Conservation (phyloP, 1,139 yeast genomes). For the Blastobotrys capitulatus region DNA sequence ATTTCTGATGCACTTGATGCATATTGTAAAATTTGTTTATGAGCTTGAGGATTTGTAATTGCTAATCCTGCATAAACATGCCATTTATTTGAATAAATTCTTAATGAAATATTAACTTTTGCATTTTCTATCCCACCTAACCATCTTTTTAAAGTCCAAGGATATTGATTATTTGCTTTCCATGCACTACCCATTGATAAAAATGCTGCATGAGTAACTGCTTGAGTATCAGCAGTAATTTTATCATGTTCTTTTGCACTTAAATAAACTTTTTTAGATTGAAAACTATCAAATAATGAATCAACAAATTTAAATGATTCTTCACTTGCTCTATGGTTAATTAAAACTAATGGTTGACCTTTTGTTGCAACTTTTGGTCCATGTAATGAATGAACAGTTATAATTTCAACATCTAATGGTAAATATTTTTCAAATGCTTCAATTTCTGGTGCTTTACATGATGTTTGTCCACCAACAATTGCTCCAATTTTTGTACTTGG, state of each 20-base stretch:
- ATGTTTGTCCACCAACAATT: slow-evolving; percentile 96
- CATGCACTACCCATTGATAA: slow-evolving; percentile 97
- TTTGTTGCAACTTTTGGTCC: slow-evolving; percentile 87
- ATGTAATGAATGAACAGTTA: slow-evolving; percentile 86
- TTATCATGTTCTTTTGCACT: slow-evolving; percentile 84
- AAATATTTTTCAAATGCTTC: slow-evolving; percentile 70
- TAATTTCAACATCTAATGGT: slow-evolving; percentile 75
- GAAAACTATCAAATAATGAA: slow-evolving; percentile 59
- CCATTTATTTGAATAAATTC: slow-evolving; percentile 93
- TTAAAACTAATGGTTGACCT: slow-evolving; percentile 89
- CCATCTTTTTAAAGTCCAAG: slow-evolving; percentile 89
- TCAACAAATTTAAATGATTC: slow-evolving; percentile 58
- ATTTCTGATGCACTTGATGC: slow-evolving; percentile 79
- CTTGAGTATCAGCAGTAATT: slow-evolving; percentile 97
- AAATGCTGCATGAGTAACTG: slow-evolving; percentile 97
- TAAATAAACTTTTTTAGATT: slow-evolving; percentile 72
- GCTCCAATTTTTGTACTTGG: slow-evolving; percentile 85
- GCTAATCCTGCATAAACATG: slow-evolving; percentile 98
- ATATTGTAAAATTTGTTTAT: slow-evolving; percentile 83
- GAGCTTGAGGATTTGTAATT: slow-evolving; percentile 92
- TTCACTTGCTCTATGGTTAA: slow-evolving; percentile 63
- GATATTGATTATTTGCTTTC: slow-evolving; percentile 77
- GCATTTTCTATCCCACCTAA: slow-evolving; percentile 94
- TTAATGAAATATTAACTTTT: slow-evolving; percentile 82
- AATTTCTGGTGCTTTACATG: slow-evolving; percentile 89